Base-by-base conservation (phyloP, 2,329 filamentous ascomycete species). In the Aspergillaceae sp. region DNA sequence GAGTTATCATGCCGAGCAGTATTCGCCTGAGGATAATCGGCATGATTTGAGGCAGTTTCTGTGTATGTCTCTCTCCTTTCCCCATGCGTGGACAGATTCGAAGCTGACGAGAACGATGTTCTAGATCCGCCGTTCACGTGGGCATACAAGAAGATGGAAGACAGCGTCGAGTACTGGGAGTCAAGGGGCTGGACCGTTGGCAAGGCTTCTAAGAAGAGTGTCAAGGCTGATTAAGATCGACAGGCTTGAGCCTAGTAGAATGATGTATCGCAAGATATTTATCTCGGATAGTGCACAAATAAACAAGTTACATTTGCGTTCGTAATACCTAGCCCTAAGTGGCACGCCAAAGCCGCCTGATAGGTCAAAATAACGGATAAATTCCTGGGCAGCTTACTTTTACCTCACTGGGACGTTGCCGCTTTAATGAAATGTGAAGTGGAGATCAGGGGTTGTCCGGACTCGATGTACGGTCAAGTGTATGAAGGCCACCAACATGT, bases 41-140 rank as follows among this genome's bases (percentile, higher is more conserved):
- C 79, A 73, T 50, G 80, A 83, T 66, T 65, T 73, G 52, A 65
- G 74, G 45, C 77, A 76, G 28, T 80, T 80, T 55, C 59, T 79
- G 47, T 82, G 59, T 63, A 51, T 41, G 60, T 53, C 32, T 7
- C 29, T 27, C 29, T 38, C 27, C 10, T 11, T n/a, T 40, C 29
- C 32, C 3, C 27, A 4, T 27, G 3, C 11, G 28, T 2, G 26
- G 3, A 36, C 6, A 7, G 26, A 5, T 5, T 11, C 7, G 6
- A 33, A 38, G 26, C 34, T 35, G 40, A 32, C 11, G 4, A 42
- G 7, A 28, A 28, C n/a, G 3, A 38, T 19, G 27, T 40, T 7
- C 19, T 35, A 64, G 62, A 69, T 41, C 64, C 63, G 3, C 56
- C 63, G 26, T 69, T 75, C 46, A 64, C 60, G 8, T 72, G 67